Base-by-base conservation (phyloP, 2,329 filamentous ascomycete species). In the Zasmidium cellare region DNA sequence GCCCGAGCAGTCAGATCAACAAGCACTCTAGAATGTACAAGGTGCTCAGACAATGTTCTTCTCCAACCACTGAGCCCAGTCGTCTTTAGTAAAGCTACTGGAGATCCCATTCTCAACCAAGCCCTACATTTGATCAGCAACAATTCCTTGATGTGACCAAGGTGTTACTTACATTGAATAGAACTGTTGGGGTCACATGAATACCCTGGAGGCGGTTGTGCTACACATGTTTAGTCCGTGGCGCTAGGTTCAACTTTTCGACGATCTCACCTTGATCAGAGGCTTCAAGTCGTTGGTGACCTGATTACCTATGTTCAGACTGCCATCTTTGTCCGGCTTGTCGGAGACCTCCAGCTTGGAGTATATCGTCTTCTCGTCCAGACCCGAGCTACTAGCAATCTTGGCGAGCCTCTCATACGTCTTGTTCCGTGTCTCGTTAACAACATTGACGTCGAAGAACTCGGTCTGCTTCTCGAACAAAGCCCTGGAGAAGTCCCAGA, bases 101-200 rank as follows among this genome's bases (percentile, higher is more conserved):
- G 87, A 88, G 64, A 96, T 89, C 51, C 88, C 85, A 63, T 84
- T 85, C 69, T 90, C 89, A 51, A 96, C 87, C 22, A 96, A 84
- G 0, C 92, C 75, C 74, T 76, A 19, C 25, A 51, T 3, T 18
- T 20, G 16, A 53, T 71, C 50, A 69, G 63, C 55, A 54, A 12
- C 2, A 20, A 31, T 2, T 41, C 18, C 28, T 28, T 12, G 18
- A 52, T 50, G 44, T n/a, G n/a, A 22, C 35, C 11, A 23, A 38
- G 35, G 9, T n/a, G n/a, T 23, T 22, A 51, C 69, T 65, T 61
- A 75, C 92, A 75, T 97, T 87, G 73, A 96, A 92, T 51, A 96
- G 81, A 19, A 93, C 91, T 0, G 92, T 97, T 1, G 93, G 93
- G 45, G 91, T 93, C 44, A 97, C 91, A 78, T 97, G 93, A 46